Conservation (phyloP, 2,329 filamentous ascomycete genomes). For the Knufia fluminis region DNA sequence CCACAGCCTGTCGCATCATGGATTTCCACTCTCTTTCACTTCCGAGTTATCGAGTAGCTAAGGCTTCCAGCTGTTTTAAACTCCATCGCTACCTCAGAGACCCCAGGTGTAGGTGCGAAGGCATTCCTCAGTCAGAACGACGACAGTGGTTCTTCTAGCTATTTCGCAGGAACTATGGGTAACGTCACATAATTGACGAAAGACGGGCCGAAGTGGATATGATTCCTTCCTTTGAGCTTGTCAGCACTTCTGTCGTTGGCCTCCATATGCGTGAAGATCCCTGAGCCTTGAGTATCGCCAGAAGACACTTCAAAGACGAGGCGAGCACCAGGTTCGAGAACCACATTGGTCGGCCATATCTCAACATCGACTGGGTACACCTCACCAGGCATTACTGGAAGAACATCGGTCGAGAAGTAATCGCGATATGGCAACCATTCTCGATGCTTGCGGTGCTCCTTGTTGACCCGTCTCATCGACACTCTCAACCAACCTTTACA, state of each 20-base stretch:
- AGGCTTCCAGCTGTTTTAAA: no score
- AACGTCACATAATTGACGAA: conserved; percentile 42
- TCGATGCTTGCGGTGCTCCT: conserved; percentile 35
- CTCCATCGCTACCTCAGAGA: no score
- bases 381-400: conserved; percentile 40
- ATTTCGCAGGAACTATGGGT: conserved; percentile 43
- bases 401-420: conserved; percentile 41
- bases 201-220: conserved; percentile 39
- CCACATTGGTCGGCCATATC: conserved; percentile 32
- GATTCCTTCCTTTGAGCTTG: conserved; percentile 33
- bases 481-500: conserved; percentile 48
- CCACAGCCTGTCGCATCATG: no score
- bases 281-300: conserved; percentile 44
- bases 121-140: no score
- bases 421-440: conserved; percentile 42
- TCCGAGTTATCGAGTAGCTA: no score
- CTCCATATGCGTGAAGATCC: conserved; percentile 41
- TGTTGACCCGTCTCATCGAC: conserved; percentile 42
- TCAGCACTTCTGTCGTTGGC: conserved; percentile 23
- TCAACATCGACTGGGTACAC: conserved; percentile 44
- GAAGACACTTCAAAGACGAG: conserved; percentile 27
- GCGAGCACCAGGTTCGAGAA: conserved; percentile 27
- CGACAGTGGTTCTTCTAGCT: no score
- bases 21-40: no score
- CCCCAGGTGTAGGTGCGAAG: no score